Evolutionary conservation across 805 yeast species (phyloP), one percentile per base, ranked within the genome.

Genomic region (Ogataea haglerorum): DNA sequence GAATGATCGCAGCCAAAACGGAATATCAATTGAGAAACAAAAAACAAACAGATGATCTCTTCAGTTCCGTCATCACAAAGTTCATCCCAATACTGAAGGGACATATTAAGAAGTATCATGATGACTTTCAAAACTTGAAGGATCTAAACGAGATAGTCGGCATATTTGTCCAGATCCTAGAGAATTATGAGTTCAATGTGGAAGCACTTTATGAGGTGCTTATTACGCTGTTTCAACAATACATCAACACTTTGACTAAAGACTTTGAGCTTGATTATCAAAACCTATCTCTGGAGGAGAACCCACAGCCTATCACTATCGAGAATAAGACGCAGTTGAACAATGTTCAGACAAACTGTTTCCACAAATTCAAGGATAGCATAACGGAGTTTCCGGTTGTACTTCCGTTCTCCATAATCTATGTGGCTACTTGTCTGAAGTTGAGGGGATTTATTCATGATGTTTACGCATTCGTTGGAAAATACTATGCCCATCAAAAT

Each of bases 351-450:
- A 73, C 76, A 1, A 72, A 71, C 4, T 57, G 63, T 22, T 62
- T 60, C 39, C 56, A 54, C 33, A 48, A 43, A 28, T 46, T 55
- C 34, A 47, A 43, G 22, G 42, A 42, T 6, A 44, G 49, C 12
- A 56, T 58, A 36, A 61, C 54, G 48, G 63, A 57, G 6, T 76
- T 76, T 43, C 83, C 87, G 2, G 70, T 79, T 45, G 77, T 82
- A 0, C 64, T 91, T 38, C 97, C 98, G 12, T 93, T 91, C 56
- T 86, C 96, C 38, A 84, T 85, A 42, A 79, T 88, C 45, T 90
- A 88, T 54, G 90, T 95, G 18, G 83, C 87, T 65, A 78, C 88
- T 23, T 91, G 97, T 61, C 76, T 87, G 17, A 80, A 85, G 26
- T 62, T 86, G 14, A 72, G 87, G 40, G 73, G 78, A 13, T 78